These are phyloP conservation scores for Leccinum boreale DNA, from an alignment of 768 basidiomycete species.

Conservation along the genomic window DNA sequence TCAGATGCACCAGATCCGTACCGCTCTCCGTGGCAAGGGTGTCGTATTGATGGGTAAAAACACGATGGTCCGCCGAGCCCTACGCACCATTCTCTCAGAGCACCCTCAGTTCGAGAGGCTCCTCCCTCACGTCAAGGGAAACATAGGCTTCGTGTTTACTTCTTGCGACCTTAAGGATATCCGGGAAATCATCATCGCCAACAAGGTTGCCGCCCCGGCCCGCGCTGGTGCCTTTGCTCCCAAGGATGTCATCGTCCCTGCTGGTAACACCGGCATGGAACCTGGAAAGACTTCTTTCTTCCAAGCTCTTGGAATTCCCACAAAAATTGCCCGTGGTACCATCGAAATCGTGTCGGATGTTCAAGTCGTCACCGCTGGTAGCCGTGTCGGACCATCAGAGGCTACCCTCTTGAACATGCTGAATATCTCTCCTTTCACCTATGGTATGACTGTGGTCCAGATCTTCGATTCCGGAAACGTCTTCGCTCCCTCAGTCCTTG, in stretches of 20 bases:
- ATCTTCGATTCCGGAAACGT: constrained; percentile 93
- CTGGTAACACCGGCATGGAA: constrained; percentile 99
- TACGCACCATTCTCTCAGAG: constrained; percentile 87
- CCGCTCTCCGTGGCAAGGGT: constrained; percentile 93
- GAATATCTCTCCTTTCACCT: constrained; percentile 99
- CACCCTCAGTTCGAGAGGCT: constrained; percentile 94
- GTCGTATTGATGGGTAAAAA: constrained; percentile 99
- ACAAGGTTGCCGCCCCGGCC: constrained; percentile 98
- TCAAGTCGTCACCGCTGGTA: constrained; percentile 89
- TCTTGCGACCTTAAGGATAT: constrained; percentile 88
- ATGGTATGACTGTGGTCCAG: constrained; percentile 98
- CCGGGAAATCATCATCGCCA: constrained; percentile 88
- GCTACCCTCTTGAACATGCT: constrained; percentile 99
- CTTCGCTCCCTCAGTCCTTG: constrained; percentile 88
- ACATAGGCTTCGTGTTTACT: constrained; percentile 99
- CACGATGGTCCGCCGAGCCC: constrained; percentile 99
- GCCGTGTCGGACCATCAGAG: constrained; percentile 95
- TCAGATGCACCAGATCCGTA: constrained; percentile 99
- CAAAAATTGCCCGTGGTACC: constrained; percentile 99
- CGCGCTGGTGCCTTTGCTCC: constrained; percentile 97
- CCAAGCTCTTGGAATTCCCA: constrained; percentile 99
- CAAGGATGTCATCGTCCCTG: constrained; percentile 87
- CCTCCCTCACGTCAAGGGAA: constrained; percentile 93
- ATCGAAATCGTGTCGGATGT: constrained; percentile 99
- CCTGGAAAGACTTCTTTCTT: constrained; percentile 99